phyloP scores from a whole-genome alignment of 192 early-diverging fungal genomes.

The Spizellomyces sp. region DNA sequence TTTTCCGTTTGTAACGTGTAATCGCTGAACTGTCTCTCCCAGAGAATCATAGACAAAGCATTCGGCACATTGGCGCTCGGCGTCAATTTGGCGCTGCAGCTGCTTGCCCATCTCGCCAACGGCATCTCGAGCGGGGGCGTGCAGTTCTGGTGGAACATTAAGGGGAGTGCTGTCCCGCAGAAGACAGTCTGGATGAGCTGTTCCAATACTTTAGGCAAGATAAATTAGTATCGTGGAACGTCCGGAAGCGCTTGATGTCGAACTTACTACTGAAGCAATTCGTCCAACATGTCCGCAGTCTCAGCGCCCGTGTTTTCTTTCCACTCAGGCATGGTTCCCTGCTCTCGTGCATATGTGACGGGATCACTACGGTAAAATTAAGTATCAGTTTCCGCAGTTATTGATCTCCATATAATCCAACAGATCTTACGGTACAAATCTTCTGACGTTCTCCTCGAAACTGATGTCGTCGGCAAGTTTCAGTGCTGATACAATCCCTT shows the following conservation, averaged over 20 bases:
- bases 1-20: neutral
- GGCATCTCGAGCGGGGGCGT: constrained; percentile 42
- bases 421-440: constrained; percentile 21
- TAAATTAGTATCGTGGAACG: neutral
- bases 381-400: no score
- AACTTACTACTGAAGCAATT: constrained; percentile 57
- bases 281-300: constrained; percentile 58
- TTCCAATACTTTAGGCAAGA: constrained; percentile 49
- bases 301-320: constrained; percentile 29
- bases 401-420: neutral
- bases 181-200: constrained; percentile 63
- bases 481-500: constrained; percentile 27
- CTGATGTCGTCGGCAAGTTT: constrained; percentile 27
- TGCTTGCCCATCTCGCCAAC: constrained; percentile 28
- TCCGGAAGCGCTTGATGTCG: neutral
- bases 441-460: constrained; percentile 18
- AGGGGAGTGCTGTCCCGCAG: constrained; percentile 30
- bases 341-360: constrained; percentile 32
- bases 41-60: neutral
- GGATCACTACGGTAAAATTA: constrained; percentile 21
- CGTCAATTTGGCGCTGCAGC: constrained; percentile 11
- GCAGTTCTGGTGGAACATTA: constrained; percentile 39
- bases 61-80: neutral
- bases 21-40: neutral
- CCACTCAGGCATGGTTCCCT: constrained; percentile 44